These are phyloP conservation scores for Fusarium burgessii DNA, from an alignment of 2,329 filamentous ascomycete genomes.

Conservation along the genomic window DNA sequence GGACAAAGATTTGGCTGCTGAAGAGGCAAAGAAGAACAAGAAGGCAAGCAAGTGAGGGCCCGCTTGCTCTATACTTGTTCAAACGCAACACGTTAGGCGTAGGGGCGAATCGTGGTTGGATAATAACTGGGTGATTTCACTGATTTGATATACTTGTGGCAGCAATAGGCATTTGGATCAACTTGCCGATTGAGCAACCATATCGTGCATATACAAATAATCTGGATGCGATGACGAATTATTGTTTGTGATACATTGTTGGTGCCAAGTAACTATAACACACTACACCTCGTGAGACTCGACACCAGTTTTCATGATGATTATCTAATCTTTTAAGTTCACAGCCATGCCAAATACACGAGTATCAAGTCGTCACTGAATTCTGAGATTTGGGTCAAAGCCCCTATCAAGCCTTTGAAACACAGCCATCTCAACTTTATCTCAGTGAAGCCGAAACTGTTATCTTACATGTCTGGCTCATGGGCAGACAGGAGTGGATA, in stretches of 20 bases:
- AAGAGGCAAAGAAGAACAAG: conserved; percentile 38
- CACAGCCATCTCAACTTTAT: neutral
- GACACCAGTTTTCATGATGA: neutral
- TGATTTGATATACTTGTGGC: neutral
- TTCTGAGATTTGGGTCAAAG: neutral
- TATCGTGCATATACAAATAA: neutral
- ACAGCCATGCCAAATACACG: neutral
- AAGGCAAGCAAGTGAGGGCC: conserved; percentile 36
- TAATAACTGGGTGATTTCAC: neutral
- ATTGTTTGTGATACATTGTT: neutral
- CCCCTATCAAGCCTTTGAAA: neutral
- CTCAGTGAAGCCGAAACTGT: neutral
- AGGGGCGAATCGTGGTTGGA: neutral
- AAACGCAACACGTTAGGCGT: neutral
- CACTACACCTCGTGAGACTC: neutral
- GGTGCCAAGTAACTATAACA: neutral
- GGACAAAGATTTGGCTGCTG: conserved; percentile 47
- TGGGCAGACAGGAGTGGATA: neutral
- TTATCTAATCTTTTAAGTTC: neutral
- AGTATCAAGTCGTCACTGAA: neutral
- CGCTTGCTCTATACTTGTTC: neutral
- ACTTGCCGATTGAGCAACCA: neutral
- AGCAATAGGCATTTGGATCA: conserved; percentile 6
- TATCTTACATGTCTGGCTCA: neutral
- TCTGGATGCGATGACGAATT: neutral